phyloP scores from a whole-genome alignment of 352 stramenopile species.

The Elongisporangium anandrum region DNA sequence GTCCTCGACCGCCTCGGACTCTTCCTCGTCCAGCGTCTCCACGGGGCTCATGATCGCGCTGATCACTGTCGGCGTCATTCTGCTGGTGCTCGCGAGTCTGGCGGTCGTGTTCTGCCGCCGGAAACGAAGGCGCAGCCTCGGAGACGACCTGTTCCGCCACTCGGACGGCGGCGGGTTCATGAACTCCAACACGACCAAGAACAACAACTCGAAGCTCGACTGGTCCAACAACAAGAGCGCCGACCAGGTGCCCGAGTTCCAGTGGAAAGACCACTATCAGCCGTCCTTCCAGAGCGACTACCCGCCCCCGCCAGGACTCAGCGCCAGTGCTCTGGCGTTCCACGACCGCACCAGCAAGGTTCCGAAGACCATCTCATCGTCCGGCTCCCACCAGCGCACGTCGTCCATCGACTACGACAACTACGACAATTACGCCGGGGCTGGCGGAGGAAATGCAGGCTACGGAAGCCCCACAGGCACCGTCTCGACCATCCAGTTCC shows the following conservation, averaged over 20 bases:
- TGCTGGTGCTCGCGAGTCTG: conserved; percentile 41
- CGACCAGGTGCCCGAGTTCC: conserved; percentile 34
- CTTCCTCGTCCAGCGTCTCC: conserved; percentile 24
- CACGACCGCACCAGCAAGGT: conserved; percentile 45
- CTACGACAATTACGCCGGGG: conserved; percentile 1
- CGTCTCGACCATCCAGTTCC: conserved; percentile 10
- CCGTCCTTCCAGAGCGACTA: conserved; percentile 23
- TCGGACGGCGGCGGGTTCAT: conserved; percentile 35
- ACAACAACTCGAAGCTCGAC: conserved; percentile 44
- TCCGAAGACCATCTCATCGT: conserved; percentile 69
- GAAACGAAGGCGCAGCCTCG: conserved; percentile 21
- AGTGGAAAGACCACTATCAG: conserved; percentile 47
- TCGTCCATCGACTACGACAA: conserved; percentile 21
- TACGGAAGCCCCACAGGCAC: conserved; percentile 21
- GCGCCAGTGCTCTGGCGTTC: conserved; percentile 59
- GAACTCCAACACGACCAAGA: conserved; percentile 43
- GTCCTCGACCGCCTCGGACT: conserved; percentile 5
- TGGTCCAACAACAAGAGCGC: conserved; percentile 32
- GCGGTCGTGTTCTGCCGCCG: conserved; percentile 57
- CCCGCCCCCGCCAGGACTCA: conserved; percentile 43
- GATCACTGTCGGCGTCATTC: conserved; percentile 35
- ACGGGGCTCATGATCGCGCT: conserved; percentile 36
- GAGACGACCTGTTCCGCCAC: conserved; percentile 52
- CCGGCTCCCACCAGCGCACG: conserved; percentile 27
- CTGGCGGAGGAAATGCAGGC: conserved; percentile 22